Base-by-base conservation (phyloP, 768 basidiomycete genomes). In the Tylopilus subfusipes region DNA sequence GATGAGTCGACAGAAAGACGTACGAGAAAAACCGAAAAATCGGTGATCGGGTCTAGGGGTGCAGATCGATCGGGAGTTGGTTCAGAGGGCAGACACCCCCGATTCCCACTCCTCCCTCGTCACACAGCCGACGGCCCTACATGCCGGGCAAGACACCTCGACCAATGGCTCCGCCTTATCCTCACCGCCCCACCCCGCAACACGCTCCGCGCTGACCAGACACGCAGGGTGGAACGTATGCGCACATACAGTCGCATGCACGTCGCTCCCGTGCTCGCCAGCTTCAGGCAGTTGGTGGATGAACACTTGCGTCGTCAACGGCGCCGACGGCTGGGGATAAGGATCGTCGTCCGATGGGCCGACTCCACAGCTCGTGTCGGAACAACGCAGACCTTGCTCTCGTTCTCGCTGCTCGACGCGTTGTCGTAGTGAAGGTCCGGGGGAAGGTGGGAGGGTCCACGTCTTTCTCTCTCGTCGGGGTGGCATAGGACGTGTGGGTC, bases 341-440 rank as follows among this genome's bases (percentile, higher is more conserved):
- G 86, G 86, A 40, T 88, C 85, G 16, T 88, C 87, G 53, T 89
- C 87, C 14, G 81, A 83, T 8, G 87, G 87, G 0, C 88, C 90
- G 27, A 90, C 66, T 3, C 86, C 87, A 67, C 90, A 92, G 55
- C 82, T 83, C 27, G 83, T 70, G 61, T 90, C 89, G 36, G 74
- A 81, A 66, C 90, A 92, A 46, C 90, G 76, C 61, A 89, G 63
- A 1, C 87, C 89, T 21, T 80, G 78, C 65, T 88, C 86, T 21
- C 84, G 79, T 68, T 91, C 90, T 52, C 81, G 76, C 54, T 79
- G 77, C 68, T 92, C 90, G 18, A 92, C 75, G 7, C 83, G 80
- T 66, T 90, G 82, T 25, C 90, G 85, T 42, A 90, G 70, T 7
- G 88, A 87, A 31, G 76, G 78, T 0, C 88, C 88, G 3, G 88